Conservation (phyloP, 352 stramenopile species). For the Pythium monospermum region DNA sequence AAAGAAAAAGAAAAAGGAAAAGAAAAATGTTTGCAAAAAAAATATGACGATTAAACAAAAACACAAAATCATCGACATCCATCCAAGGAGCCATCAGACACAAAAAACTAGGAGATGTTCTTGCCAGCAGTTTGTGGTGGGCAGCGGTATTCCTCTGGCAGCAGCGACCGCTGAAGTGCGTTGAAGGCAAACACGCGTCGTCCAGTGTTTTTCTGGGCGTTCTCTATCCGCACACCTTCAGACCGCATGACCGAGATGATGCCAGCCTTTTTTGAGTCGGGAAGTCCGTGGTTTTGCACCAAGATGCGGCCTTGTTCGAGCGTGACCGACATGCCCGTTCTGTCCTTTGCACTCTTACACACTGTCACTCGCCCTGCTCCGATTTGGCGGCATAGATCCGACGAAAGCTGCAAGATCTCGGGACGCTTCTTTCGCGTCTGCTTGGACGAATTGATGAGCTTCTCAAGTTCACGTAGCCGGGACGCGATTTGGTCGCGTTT, state of each 20-base stretch:
- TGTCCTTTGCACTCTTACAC: slow-evolving; percentile 98
- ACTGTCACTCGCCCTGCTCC: slow-evolving; percentile 90
- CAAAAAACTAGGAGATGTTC: slow-evolving; percentile 59
- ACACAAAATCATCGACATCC: too few species aligned
- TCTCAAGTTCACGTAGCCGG: slow-evolving; percentile 56
- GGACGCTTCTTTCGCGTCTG: slow-evolving; percentile 79
- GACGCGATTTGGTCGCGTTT: slow-evolving; percentile 52
- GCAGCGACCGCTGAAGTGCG: slow-evolving; percentile 69
- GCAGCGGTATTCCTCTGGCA: slow-evolving; percentile 82
- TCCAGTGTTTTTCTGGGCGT: slow-evolving; percentile 81
- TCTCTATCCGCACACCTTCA: slow-evolving; percentile 82
- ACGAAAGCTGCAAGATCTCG: slow-evolving; percentile 82
- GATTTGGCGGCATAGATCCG: slow-evolving; percentile 75
- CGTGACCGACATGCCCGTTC: slow-evolving; percentile 96
- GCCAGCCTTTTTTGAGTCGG: slow-evolving; percentile 62
- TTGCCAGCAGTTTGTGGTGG: slow-evolving; percentile 68
- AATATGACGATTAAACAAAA: too few species aligned
- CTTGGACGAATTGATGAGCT: slow-evolving; percentile 58
- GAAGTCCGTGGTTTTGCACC: slow-evolving; percentile 68
- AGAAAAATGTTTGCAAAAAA: not conserved
- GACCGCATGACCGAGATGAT: slow-evolving; percentile 83
- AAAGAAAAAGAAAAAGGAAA: not conserved
- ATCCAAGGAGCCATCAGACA: not conserved
- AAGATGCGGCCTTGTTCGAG: slow-evolving; percentile 91
- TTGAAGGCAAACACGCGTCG: slow-evolving; percentile 84